Evolutionary conservation across 345 rosid genomes (phyloP).

Genomic region (Hevea brasiliensis): DNA sequence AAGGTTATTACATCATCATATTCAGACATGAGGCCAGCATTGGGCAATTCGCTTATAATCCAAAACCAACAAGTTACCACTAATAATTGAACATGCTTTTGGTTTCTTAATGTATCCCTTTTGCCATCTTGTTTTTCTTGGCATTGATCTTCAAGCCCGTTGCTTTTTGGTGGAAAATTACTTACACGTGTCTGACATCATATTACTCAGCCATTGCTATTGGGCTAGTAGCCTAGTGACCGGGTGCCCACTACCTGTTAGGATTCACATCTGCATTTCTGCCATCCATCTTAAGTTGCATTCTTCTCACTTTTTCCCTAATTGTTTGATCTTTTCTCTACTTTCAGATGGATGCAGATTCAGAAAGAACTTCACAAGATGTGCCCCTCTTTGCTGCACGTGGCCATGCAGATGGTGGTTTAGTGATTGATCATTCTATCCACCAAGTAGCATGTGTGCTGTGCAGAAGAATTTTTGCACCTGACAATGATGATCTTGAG

Average conservation of each 20-base stretch:
- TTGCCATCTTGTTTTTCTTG: background rate
- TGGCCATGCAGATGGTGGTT: conserved; percentile 25
- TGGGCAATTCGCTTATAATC: background rate
- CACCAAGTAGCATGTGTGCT: conserved; percentile 49
- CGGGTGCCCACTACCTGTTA: too few species aligned
- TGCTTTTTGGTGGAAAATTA: background rate
- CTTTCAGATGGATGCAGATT: conserved; percentile 43
- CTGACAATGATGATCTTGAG: conserved; percentile 55
- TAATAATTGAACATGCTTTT: background rate
- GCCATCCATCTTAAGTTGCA: background rate
- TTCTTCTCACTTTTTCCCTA: background rate
- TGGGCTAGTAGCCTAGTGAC: too few species aligned
- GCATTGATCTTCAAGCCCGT: background rate
- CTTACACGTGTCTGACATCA: background rate
- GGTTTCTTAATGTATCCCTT: background rate
- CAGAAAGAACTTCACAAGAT: conserved; percentile 22
- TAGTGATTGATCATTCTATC: conserved; percentile 27
- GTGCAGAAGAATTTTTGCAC: conserved; percentile 50
- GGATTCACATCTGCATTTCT: background rate
- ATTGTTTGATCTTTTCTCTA: background rate
- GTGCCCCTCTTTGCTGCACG: conserved; percentile 9
- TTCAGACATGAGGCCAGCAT: background rate
- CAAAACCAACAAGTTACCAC: background rate
- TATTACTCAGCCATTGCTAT: background rate
- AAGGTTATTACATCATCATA: background rate